Base-by-base conservation (phyloP, 495 filamentous ascomycete genomes). In the Lepraria neglecta region DNA sequence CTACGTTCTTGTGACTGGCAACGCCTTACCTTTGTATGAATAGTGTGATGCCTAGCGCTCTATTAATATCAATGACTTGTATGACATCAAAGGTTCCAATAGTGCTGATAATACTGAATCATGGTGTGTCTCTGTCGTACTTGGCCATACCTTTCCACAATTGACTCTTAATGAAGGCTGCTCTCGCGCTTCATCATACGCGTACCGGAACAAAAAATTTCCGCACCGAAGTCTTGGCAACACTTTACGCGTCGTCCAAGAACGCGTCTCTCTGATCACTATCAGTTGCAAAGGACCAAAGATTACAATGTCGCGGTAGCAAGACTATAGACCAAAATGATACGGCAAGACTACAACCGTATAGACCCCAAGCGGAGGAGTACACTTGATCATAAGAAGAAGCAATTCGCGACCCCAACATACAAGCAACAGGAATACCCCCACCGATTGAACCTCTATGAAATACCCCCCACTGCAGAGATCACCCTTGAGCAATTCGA, bases 401-500 rank as follows among this genome's bases (percentile, higher is more conserved):
- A 82, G 72, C 91, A 97, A 70, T 97, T 96, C 66, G 88, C 87
- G 53, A 74, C 80, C 11, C 80, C 88, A 4, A 72, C 78, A 11
- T 92, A 82, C 77, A 82, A 88, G 75, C 81, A 87, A 64, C 77
- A 84, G 48, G 78, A 89, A 35, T 99, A 97, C 70, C 81, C 84
- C 17, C 82, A 94, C 74, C 87, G 91, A 58, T 80, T 99, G 66
- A 99, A 92, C 77, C 89, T 96, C 75, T 99, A 99, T 76, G 80
- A 81, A 30, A 78, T 80, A 24, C 92, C 95, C 35, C 95, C 95
- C 0, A 96, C 91, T 1, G 87, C 87, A 28, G 95, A 99, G 66
- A 91, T 99, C 73, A 96, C 90, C 4, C 86, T 99, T 50, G 95
- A 99, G 72, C 84, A 97, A 68, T 99, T 99, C 69, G 95, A 99